Evolutionary conservation across 2,329 filamentous ascomycete genomes (phyloP).

Genomic region (Amylocarpus encephaloides): DNA sequence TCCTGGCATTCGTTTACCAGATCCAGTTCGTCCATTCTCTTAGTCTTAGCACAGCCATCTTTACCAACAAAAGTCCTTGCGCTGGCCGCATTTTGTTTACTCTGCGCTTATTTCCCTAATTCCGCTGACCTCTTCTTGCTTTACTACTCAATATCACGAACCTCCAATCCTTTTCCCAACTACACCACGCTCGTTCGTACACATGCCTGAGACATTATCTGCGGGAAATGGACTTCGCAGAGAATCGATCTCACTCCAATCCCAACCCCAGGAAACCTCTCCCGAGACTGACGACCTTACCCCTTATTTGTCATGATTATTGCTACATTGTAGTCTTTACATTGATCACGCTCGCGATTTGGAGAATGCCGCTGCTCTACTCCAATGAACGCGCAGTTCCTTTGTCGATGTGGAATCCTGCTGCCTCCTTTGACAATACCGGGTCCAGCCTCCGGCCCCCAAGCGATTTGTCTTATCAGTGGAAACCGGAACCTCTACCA

Average conservation of each 20-base stretch:
- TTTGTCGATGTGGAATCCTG: constrained; percentile 1
- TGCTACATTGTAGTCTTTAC: constrained; percentile 9
- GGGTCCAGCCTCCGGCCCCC: constrained; percentile 4
- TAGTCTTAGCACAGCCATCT: no score
- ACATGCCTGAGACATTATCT: background rate
- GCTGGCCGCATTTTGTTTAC: no score
- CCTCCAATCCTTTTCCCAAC: background rate
- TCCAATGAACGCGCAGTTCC: constrained; percentile 13
- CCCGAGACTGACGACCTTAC: background rate
- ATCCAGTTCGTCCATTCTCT: no score
- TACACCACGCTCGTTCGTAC: background rate
- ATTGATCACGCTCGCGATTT: constrained; percentile 10
- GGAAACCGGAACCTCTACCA: constrained; percentile 38
- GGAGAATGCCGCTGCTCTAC: constrained; percentile 16
- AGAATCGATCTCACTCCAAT: background rate
- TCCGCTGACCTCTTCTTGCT: no score
- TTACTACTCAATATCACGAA: background rate
- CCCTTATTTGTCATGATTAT: constrained; percentile 9
- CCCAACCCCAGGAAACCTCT: background rate
- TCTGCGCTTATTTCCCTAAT: no score
- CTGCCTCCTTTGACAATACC: background rate
- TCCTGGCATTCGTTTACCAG: no score
- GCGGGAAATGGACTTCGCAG: background rate
- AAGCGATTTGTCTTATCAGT: constrained; percentile 15
- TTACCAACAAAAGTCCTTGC: no score